phyloP scores from a whole-genome alignment of 495 filamentous ascomycete genomes.

The Aspergillus bertholletiae region DNA sequence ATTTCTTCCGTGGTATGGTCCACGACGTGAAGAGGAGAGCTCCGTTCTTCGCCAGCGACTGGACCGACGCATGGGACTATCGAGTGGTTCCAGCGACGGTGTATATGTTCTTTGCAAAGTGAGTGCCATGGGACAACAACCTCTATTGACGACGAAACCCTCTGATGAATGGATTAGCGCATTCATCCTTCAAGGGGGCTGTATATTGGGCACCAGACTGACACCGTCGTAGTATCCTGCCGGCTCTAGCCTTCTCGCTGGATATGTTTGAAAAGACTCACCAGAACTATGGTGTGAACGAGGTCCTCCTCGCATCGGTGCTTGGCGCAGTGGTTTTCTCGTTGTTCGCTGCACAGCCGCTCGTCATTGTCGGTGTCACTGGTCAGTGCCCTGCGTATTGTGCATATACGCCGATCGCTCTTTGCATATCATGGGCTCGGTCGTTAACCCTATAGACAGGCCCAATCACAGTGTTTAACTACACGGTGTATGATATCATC shows the following conservation, averaged over 20 bases:
- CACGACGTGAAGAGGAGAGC: slow-evolving; percentile 69
- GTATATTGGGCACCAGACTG: background rate
- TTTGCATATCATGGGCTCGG: too few relatives aligned
- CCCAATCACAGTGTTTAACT: slow-evolving; percentile 85
- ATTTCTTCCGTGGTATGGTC: slow-evolving; percentile 60
- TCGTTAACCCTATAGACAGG: slow-evolving; percentile 33
- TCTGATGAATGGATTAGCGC: too few relatives aligned
- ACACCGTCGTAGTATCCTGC: slow-evolving; percentile 58
- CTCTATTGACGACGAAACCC: too few relatives aligned
- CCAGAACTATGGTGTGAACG: slow-evolving; percentile 79
- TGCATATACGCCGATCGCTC: too few relatives aligned
- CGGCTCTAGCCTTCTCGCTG: slow-evolving; percentile 77
- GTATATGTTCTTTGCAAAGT: slow-evolving; percentile 93
- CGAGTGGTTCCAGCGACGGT: slow-evolving; percentile 75
- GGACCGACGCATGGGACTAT: slow-evolving; percentile 82
- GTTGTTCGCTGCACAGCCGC: slow-evolving; percentile 69
- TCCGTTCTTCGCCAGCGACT: slow-evolving; percentile 76
- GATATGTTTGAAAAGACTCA: slow-evolving; percentile 83
- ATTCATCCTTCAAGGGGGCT: too few relatives aligned
- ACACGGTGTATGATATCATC: slow-evolving; percentile 84
- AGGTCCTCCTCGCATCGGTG: slow-evolving; percentile 75
- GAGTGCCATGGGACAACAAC: too few relatives aligned
- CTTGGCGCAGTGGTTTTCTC: slow-evolving; percentile 75
- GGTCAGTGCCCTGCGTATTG: slow-evolving; percentile 41
- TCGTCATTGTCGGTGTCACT: slow-evolving; percentile 89